These are phyloP conservation scores for Neonectria sp. DNA, from an alignment of 2,329 filamentous ascomycete genomes.

Conservation along the genomic window DNA sequence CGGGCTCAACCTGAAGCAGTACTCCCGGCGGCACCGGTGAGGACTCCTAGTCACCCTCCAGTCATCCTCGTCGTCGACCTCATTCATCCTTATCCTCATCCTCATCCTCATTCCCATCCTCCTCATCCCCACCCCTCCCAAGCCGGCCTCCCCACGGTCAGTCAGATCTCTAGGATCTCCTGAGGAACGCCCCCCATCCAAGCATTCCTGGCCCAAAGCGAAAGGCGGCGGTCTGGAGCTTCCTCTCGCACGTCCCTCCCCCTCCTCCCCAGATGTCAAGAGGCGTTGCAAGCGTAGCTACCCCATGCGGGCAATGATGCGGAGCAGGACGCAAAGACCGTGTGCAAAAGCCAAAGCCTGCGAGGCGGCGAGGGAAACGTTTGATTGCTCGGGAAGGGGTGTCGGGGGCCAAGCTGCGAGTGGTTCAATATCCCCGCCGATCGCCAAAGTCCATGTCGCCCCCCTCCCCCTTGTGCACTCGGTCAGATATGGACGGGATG, in stretches of 20 bases:
- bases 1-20: not conserved
- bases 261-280: conserved; percentile 19
- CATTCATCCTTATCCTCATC: not conserved
- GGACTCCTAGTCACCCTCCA: not conserved
- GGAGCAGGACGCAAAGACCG: conserved; percentile 18
- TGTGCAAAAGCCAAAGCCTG: not conserved
- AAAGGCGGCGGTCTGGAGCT: conserved; percentile 4
- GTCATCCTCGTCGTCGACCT: not conserved
- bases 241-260: conserved; percentile 13
- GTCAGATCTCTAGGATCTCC: conserved; percentile 15
- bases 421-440: conserved; percentile 47
- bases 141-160: not conserved
- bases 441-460: conserved; percentile 34
- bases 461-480: conserved; percentile 35
- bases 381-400: conserved; percentile 36
- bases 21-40: conserved; percentile 1
- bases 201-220: not conserved
- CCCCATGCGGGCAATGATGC: conserved; percentile 30
- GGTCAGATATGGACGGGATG: conserved; percentile 46
- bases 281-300: conserved; percentile 14
- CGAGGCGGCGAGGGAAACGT: conserved; percentile 16
- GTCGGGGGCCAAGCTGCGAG: conserved; percentile 31
- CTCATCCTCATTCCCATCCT: not conserved
- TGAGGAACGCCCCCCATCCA: not conserved
- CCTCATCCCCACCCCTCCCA: not conserved